Percentiles rank a stretch among this genome's conserved stretches.
These are phyloP conservation scores for Colletotrichum falcatum DNA, from an alignment of 2,329 filamentous ascomycete genomes.

Conservation along the genomic window DNA sequence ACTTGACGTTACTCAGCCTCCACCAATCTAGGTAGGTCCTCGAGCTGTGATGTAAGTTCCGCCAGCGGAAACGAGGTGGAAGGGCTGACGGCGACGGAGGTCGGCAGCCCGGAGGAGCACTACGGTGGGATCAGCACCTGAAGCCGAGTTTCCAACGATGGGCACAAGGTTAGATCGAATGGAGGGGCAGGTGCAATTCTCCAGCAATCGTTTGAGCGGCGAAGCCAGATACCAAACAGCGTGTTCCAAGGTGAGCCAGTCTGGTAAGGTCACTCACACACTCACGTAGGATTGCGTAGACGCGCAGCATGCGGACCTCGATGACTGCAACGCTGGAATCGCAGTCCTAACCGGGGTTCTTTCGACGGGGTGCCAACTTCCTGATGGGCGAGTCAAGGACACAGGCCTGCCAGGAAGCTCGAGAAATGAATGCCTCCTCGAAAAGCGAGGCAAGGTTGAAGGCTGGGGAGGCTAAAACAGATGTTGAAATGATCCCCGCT, in stretches of 20 bases:
- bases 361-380: constrained; percentile 1
- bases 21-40: neutral
- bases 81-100: constrained; percentile 1
- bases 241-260: neutral
- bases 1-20: constrained; percentile 3
- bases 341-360: neutral
- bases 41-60: neutral
- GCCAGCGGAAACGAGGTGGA: neutral
- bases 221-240: neutral
- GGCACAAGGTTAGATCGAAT: neutral
- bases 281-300: neutral
- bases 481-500: neutral
- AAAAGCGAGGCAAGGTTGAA: neutral
- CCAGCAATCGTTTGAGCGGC: constrained; percentile 7
- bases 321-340: constrained; percentile 1
- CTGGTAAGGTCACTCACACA: neutral
- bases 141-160: neutral
- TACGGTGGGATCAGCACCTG: constrained; percentile 1
- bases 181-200: neutral
- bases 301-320: neutral
- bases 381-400: neutral
- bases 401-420: neutral
- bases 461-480: constrained; percentile 1
- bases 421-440: neutral
- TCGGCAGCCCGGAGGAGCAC: neutral